Evolutionary conservation across 2,329 filamentous ascomycete genomes (phyloP).

Genomic region (Ophiosphaerella herpotricha): DNA sequence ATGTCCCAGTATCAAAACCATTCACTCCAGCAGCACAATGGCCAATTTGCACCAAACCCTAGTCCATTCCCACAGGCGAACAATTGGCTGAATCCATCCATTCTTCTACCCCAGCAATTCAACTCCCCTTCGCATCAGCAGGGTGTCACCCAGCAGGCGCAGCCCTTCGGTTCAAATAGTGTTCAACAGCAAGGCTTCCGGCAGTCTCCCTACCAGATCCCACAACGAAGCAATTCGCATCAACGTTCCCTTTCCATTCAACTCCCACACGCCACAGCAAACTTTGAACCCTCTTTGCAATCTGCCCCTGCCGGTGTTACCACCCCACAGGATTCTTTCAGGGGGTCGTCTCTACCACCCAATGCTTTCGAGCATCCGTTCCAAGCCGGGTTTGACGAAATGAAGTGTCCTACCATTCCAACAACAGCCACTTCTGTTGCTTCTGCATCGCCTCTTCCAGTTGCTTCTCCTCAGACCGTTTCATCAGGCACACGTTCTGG

Average conservation of each 20-base stretch:
- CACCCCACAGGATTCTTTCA: constrained; percentile 31
- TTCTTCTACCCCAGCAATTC: constrained; percentile 42
- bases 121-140: constrained; percentile 31
- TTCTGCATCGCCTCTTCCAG: constrained; percentile 22
- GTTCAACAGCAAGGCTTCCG: constrained; percentile 44
- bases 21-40: constrained; percentile 17
- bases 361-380: constrained; percentile 28
- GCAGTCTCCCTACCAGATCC: constrained; percentile 53
- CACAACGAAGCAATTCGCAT: constrained; percentile 44
- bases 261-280: constrained; percentile 43
- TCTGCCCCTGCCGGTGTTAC: constrained; percentile 21
- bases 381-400: constrained; percentile 15
- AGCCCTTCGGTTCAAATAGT: constrained; percentile 24
- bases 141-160: constrained; percentile 19
- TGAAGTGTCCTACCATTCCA: constrained; percentile 23
- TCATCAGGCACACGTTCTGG: constrained; percentile 26
- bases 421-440: constrained; percentile 27
- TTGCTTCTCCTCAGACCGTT: constrained; percentile 29
- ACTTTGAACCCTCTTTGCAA: constrained; percentile 32
- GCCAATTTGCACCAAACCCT: constrained; percentile 28
- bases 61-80: constrained; percentile 20
- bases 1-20: constrained; percentile 35
- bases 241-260: constrained; percentile 53
- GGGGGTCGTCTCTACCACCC: constrained; percentile 52
- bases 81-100: constrained; percentile 38